These are phyloP conservation scores for Aspergillus texensis DNA, from an alignment of 2,329 filamentous ascomycete genomes.

Conservation along the genomic window DNA sequence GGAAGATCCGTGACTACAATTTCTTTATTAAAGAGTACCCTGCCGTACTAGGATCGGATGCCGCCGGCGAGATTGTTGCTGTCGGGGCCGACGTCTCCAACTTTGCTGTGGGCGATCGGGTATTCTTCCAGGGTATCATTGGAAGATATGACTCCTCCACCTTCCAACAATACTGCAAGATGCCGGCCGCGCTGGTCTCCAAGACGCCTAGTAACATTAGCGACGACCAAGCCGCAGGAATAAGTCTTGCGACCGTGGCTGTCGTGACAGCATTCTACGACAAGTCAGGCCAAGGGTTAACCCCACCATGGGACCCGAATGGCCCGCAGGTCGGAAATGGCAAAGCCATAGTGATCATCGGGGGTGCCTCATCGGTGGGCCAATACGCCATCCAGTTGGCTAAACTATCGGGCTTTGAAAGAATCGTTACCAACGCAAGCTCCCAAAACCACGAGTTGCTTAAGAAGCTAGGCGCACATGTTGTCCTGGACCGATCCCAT, in stretches of 20 bases:
- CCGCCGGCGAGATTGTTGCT: constrained; percentile 20
- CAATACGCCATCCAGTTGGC: constrained; percentile 40
- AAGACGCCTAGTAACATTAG: constrained; percentile 34
- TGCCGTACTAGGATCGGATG: constrained; percentile 25
- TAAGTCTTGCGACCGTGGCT: constrained; percentile 25
- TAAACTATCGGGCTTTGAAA: constrained; percentile 36
- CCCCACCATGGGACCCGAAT: constrained; percentile 32
- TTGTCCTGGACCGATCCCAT: constrained; percentile 28
- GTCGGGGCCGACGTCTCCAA: constrained; percentile 23
- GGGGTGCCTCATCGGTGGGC: constrained; percentile 39
- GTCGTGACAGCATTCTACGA: constrained; percentile 23
- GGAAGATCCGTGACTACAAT: constrained; percentile 35
- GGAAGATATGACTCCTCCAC: constrained; percentile 32
- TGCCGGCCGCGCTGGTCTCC: constrained; percentile 34
- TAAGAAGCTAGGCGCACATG: constrained; percentile 28
- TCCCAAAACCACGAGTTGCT: constrained; percentile 25
- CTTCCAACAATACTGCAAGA: constrained; percentile 44
- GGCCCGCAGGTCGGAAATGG: constrained; percentile 25
- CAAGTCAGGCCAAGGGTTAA: constrained; percentile 25
- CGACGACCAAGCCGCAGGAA: constrained; percentile 33
- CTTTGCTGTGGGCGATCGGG: constrained; percentile 27
- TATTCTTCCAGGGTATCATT: constrained; percentile 42
- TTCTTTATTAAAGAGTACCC: constrained; percentile 22
- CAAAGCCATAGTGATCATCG: constrained; percentile 31
- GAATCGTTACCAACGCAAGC: constrained; percentile 37